Evolutionary conservation across 768 basidiomycete genomes (phyloP), one percentile per base, ranked within the genome.

Genomic region (Pulveroboletus sp.): DNA sequence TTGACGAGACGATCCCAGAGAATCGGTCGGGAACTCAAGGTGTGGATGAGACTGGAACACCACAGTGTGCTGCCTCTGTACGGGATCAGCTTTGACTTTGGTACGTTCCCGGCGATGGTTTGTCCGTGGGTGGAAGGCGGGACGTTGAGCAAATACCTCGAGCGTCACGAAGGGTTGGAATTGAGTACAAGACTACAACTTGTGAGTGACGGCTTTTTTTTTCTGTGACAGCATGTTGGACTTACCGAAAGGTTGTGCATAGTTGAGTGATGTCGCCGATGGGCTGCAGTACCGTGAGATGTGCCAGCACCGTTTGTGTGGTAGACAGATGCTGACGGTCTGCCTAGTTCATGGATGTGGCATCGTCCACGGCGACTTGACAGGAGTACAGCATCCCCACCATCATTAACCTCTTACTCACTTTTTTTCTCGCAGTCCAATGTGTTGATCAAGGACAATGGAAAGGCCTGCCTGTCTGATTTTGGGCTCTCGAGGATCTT

Each of bases 331-430:
- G 11, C 39, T 60, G 31, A 59, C n/a, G 8, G 10, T 16, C 6
- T n/a, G 0, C 4, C 2, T 21, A 60, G 58, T 60, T n/a, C 49
- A 57, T 9, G 54, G 51, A 17, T 60, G 58, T 21, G 55, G 59
- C 9, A 53, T 77, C 23, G 62, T 76, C 13, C 77, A 75, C 42
- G 75, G 75, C 1, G 75, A 78, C 41, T 62, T 77, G 19, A 74
- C 73, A 50, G 75, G 71, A 17, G 75, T 75, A 43, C 62, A 59
- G 33, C 20, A 8, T 38, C 14, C 10, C 20, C 5, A 3, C 29
- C 9, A 10, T 35, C 32, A 3, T 38, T 37, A 17, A 35, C 27
- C 14, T 52, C 34, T 21, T 6, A 17, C 34, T 19, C 17, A 36
- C 5, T 44, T 25, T 17, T n/a, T 41, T 16, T 31, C 19, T 27